Evolutionary conservation across 768 basidiomycete genomes (phyloP).

Genomic region (Tephrocybe sp.): DNA sequence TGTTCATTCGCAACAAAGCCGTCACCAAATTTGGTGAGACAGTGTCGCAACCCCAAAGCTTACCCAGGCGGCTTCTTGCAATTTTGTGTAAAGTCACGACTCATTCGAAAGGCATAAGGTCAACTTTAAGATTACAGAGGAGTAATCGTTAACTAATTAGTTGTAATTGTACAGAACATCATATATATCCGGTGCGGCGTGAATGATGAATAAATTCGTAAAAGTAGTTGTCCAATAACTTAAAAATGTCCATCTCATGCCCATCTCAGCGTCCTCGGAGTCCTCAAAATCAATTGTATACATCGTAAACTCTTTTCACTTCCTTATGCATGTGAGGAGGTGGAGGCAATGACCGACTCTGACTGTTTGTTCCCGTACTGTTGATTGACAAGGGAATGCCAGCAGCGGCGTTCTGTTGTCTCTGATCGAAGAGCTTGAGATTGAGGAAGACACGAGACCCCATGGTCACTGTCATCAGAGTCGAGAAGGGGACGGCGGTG

Average conservation of each 20-base stretch:
- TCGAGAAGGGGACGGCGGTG: slow-evolving; percentile 25
- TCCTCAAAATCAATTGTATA: neutral
- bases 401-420: slow-evolving; percentile 4
- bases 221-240: neutral
- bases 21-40: no score
- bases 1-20: no score
- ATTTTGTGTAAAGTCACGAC: no score
- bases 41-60: no score
- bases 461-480: slow-evolving; percentile 30
- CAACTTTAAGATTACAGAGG: no score
- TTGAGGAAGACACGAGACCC: slow-evolving; percentile 32
- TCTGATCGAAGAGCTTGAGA: slow-evolving; percentile 17
- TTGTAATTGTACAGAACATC: neutral
- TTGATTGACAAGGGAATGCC: slow-evolving; percentile 6
- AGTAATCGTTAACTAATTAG: no score
- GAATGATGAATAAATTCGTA: neutral
- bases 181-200: neutral
- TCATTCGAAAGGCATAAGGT: no score
- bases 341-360: neutral
- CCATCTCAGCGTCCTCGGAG: neutral
- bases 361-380: slow-evolving; percentile 3
- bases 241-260: neutral
- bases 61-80: no score
- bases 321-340: neutral
- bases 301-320: neutral